Evolutionary conservation across 2,329 filamentous ascomycete genomes (phyloP).

Genomic region (Calonectria hawksworthii): DNA sequence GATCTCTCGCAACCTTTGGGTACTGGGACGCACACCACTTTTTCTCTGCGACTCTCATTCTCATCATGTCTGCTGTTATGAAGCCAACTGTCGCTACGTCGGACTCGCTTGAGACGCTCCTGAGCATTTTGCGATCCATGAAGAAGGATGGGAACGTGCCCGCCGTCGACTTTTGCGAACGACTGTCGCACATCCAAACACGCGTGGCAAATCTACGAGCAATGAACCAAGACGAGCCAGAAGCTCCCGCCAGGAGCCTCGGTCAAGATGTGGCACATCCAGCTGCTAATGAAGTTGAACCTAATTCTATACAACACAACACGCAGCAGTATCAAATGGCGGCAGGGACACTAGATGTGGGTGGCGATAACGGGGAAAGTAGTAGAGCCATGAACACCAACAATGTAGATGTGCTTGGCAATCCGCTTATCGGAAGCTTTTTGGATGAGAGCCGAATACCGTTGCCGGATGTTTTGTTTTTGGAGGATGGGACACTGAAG

Average conservation of each 20-base stretch:
- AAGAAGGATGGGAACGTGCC: constrained; percentile 49
- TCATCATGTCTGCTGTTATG: constrained; percentile 61
- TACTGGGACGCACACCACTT: constrained; percentile 71
- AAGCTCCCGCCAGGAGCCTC: not conserved
- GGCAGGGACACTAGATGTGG: constrained; percentile 5
- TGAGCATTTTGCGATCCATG: constrained; percentile 48
- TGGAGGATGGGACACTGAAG: constrained; percentile 42
- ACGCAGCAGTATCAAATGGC: constrained; percentile 19
- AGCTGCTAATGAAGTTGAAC: not conserved
- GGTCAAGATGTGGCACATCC: not conserved
- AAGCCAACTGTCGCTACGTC: constrained; percentile 45
- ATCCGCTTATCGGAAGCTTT: constrained; percentile 46
- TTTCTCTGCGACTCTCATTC: constrained; percentile 66
- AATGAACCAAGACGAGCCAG: constrained; percentile 24
- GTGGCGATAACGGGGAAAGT: not conserved
- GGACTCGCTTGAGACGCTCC: constrained; percentile 45
- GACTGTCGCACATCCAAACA: constrained; percentile 43
- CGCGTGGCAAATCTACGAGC: constrained; percentile 34
- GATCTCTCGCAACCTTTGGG: constrained; percentile 62
- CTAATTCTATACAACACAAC: not conserved
- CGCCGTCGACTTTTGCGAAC: constrained; percentile 47
- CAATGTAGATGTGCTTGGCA: constrained; percentile 42
- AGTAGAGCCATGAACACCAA: constrained; percentile 26
- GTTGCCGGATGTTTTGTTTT: constrained; percentile 42
- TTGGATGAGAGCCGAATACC: constrained; percentile 45